A percentile compares a stretch with the other conserved stretches of the same genome.
Conservation (phyloP, 2,329 filamentous ascomycete genomes). For the Cordyceps militaris region DNA sequence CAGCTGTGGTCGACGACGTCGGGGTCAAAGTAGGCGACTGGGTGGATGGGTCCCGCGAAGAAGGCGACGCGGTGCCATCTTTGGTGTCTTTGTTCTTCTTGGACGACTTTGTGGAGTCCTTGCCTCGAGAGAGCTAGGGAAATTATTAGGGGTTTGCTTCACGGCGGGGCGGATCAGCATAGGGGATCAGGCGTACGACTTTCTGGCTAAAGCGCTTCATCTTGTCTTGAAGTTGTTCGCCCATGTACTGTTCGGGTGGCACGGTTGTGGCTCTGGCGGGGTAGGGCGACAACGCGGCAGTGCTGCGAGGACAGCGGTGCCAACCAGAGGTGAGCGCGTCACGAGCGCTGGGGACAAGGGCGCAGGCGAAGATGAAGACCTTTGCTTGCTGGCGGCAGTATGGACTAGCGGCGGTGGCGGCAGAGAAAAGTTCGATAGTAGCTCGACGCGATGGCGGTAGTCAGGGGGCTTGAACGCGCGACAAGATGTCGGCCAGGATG, state of each 20-base stretch:
- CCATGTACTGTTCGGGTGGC: conserved; percentile 3
- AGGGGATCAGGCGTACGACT: conserved; percentile 62
- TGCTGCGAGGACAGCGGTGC: conserved; percentile 2
- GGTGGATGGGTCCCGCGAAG: conserved; percentile 45
- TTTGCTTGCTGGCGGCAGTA: neutral
- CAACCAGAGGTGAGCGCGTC: conserved; percentile 4
- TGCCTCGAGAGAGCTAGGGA: conserved; percentile 79
- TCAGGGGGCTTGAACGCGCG: conserved; percentile 10
- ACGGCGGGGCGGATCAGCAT: conserved; percentile 12
- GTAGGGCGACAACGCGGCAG: conserved; percentile 10
- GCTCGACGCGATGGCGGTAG: conserved; percentile 4
- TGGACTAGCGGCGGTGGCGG: neutral
- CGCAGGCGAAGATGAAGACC: neutral
- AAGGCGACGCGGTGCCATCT: conserved; percentile 75
- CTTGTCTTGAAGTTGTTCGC: conserved; percentile 36
- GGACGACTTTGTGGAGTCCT: conserved; percentile 76
- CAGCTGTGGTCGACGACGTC: conserved; percentile 79
- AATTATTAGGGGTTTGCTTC: neutral
- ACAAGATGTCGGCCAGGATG: neutral
- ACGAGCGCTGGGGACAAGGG: neutral
- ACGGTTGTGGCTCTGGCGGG: conserved; percentile 12
- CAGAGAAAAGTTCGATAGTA: neutral
- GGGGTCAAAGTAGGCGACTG: conserved; percentile 66
- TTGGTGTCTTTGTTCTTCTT: conserved; percentile 68
- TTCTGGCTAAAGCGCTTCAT: conserved; percentile 98